A percentile compares a stretch with the other conserved stretches of the same genome.
Conservation (phyloP, 1,284 basidiomycete genomes). For the Tilletia caries region DNA sequence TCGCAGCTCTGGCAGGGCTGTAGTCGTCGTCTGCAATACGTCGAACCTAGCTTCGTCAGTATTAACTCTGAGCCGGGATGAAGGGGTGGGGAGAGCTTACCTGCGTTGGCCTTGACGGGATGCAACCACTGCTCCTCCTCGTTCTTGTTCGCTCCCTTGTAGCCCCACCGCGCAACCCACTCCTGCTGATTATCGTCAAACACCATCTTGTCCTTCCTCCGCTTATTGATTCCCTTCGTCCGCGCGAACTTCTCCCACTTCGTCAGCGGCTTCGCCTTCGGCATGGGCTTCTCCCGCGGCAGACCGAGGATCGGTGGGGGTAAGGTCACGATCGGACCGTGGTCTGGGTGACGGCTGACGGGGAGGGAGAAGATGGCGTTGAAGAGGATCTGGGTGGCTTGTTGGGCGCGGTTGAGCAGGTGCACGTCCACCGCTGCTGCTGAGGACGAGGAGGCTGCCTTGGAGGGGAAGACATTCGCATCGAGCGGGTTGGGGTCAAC, state of each 20-base stretch:
- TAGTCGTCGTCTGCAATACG: conserved; percentile 62
- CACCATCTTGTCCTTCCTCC: conserved; percentile 71
- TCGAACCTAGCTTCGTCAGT: too few species aligned
- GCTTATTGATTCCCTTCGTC: conserved; percentile 82
- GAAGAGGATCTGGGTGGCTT: conserved; percentile 79
- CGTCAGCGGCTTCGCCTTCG: conserved; percentile 84
- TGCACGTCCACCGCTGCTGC: conserved; percentile 70
- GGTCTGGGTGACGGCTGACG: conserved; percentile 65
- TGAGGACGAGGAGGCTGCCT: conserved; percentile 64
- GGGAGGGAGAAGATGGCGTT: conserved; percentile 78
- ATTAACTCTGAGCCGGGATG: too few species aligned
- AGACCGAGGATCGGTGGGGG: conserved; percentile 62
- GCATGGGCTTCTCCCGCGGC: conserved; percentile 85
- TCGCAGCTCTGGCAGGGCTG: conserved; percentile 74
- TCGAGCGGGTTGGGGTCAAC: conserved; percentile 85
- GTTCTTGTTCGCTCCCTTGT: conserved; percentile 73
- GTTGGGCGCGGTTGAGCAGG: conserved; percentile 74
- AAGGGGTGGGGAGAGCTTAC: conserved; percentile 16
- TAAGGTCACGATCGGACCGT: conserved; percentile 79
- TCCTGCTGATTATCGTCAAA: conserved; percentile 94
- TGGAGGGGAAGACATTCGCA: conserved; percentile 57
- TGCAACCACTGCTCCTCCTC: conserved; percentile 86
- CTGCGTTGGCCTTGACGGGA: conserved; percentile 73
- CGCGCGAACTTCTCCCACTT: conserved; percentile 97
- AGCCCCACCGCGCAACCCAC: conserved; percentile 91